Percentiles rank a stretch among this genome's conserved stretches.
phyloP scores from a whole-genome alignment of 306 rosid genomes.

The Gastrolobium bilobum region DNA sequence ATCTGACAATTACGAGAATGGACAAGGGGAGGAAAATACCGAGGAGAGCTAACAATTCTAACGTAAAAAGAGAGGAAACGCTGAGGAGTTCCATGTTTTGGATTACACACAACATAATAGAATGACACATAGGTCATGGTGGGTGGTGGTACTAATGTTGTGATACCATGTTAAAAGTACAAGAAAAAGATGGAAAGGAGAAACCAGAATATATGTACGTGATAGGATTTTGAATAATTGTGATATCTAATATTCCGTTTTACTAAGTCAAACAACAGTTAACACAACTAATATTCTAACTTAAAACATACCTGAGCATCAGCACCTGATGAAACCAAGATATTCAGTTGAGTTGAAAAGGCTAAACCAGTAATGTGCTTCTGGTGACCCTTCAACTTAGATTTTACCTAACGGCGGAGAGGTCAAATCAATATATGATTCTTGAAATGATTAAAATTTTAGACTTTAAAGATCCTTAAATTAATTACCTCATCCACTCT shows the following conservation, averaged over 20 bases:
- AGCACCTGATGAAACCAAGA: conserved; percentile 73
- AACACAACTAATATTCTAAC: background rate
- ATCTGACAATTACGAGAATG: too few relatives aligned
- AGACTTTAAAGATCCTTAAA: conserved; percentile 21
- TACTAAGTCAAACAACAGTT: background rate
- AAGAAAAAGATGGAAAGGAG: background rate
- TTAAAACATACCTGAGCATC: conserved; percentile 74
- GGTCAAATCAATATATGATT: conserved; percentile 28
- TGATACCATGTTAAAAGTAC: background rate
- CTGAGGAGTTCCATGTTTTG: too few relatives aligned
- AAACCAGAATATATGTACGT: background rate
- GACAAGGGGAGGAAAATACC: too few relatives aligned
- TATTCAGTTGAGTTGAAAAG: conserved; percentile 65
- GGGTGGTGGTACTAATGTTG: too few relatives aligned
- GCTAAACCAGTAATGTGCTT: conserved; percentile 75
- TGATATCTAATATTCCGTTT: background rate
- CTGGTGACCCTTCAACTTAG: conserved; percentile 73
- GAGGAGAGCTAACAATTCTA: too few relatives aligned
- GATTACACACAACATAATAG: too few relatives aligned
- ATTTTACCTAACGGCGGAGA: conserved; percentile 54
- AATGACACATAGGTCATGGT: too few relatives aligned
- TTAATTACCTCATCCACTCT: conserved; percentile 68
- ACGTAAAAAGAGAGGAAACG: too few relatives aligned
- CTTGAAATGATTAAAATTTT: conserved; percentile 31
- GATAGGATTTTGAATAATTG: background rate